Base-by-base conservation (phyloP, 208 protist genomes). In the Leishmania guyanensis region DNA sequence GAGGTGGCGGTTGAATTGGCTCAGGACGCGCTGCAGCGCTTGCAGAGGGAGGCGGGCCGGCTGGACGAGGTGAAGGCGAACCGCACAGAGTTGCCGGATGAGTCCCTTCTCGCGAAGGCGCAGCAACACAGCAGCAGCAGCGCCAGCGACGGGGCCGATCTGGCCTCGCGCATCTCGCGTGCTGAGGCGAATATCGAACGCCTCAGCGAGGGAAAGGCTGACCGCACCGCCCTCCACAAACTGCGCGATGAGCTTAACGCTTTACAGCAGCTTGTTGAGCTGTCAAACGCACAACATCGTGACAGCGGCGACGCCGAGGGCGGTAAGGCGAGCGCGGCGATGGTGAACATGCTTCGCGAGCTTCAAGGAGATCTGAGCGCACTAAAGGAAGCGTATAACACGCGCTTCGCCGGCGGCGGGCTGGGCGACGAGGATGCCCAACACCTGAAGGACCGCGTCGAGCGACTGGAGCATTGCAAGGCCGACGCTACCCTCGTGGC, bases 401-500 rank as follows among this genome's bases (percentile, higher is more conserved):
- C 71, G 9, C 79, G 81, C 39, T 60, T 43, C 1, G 81, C 74
- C 5, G 60, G 58, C 64, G 56, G 72, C 51, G 88, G 85, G 5
- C 51, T 62, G 1, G 85, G 85, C 10, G 51, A 70, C 9, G 89
- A 92, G n/a, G 94, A 94, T 48, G 60, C 94, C 10, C 81, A 86
- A 33, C 75, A 82, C 20, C 68, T 97, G 80, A 84, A 84, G 51
- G 91, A 93, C 39, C 86, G 90, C 56, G 71, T 97, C 22, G 90
- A 96, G 60, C 87, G 92, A 71, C 86, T 98, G 12, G 91, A 98
- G 70, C 89, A 93, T 77, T 88, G 91, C 85, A 98, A 98, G 88
- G 95, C 95, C 0, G 95, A 98, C 71, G 90, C 92, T 33, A 91
- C 89, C 60, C 89, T 97, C 54, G 95, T 98, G 29, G 95, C 95